These are phyloP conservation scores for Blumeria hordei DNA, from an alignment of 2,329 filamentous ascomycete genomes.

Conservation along the genomic window DNA sequence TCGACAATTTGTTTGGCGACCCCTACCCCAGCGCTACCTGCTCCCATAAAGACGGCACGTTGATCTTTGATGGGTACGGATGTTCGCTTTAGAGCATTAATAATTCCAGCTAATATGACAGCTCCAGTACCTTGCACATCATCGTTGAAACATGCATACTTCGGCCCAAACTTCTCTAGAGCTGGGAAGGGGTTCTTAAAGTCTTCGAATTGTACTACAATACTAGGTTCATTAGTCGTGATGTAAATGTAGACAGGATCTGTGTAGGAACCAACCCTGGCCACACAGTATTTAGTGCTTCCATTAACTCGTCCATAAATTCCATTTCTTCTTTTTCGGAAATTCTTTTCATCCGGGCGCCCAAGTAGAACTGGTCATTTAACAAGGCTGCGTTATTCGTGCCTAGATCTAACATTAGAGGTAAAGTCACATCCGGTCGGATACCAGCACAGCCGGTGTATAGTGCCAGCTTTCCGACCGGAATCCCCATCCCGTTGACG, in stretches of 20 bases:
- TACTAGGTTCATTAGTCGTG: constrained; percentile 23
- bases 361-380: constrained; percentile 56
- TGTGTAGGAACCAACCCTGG: constrained; percentile 39
- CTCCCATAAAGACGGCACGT: constrained; percentile 52
- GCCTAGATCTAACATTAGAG: constrained; percentile 64
- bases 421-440: constrained; percentile 54
- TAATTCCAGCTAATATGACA: constrained; percentile 61
- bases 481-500: constrained; percentile 63
- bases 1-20: constrained; percentile 68
- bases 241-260: constrained; percentile 30
- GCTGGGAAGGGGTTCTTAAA: constrained; percentile 35
- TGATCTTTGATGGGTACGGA: constrained; percentile 40
- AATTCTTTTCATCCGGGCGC: constrained; percentile 39
- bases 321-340: constrained; percentile 48
- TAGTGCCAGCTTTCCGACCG: constrained; percentile 56
- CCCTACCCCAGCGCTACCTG: constrained; percentile 59
- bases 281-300: constrained; percentile 39
- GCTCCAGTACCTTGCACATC: constrained; percentile 78
- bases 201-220: constrained; percentile 43
- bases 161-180: constrained; percentile 45
- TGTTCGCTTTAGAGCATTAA: constrained; percentile 47
- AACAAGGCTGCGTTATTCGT: constrained; percentile 57
- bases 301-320: constrained; percentile 54
- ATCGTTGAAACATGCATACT: constrained; percentile 76
- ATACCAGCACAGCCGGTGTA: constrained; percentile 73